Base-by-base conservation (phyloP, 148 eudicot species). In the Suaeda aralocaspica region DNA sequence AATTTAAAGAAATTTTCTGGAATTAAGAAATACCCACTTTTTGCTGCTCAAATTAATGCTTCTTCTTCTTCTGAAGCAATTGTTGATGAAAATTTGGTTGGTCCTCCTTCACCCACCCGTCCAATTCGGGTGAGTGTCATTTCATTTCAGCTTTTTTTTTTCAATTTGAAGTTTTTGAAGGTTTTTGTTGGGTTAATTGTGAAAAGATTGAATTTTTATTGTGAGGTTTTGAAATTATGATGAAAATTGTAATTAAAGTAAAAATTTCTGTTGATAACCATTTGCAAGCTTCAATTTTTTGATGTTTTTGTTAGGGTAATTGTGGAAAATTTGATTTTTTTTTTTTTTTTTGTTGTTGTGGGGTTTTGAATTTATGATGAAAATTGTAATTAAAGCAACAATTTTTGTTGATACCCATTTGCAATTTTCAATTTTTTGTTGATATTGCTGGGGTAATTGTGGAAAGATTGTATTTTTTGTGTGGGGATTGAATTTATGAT, bases 81-180 rank as follows among this genome's bases (percentile, higher is more conserved):
- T 67, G 64, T 77, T 25, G 79, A 81, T 48, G 82, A 60, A 42
- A 69, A 72, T 70, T 22, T 72, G 67, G 79, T 77, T 66, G 84
- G 74, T 66, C 51, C 78, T 0, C 45, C 76, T 49, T 42, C 58
- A 5, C 59, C 57, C 13, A 26, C 72, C 56, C 70, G 68, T n/a
- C 76, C 71, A 42, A 68, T 80, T 77, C 83, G 86, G 90, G 97
- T 92, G 89, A 64, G 92, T 75, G 24, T 69, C 55, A 48, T n/a
- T 36, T 36, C 8, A 8, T 63, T 72, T 59, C 61, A 61, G 6
- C 39, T 76, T 4, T 59, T 16, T 25, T 58, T 29, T 11, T 46
- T 29, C 46, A 9, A 15, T 45, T 26, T 36, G 1, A 42, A 53
- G 30, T 44, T 34, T 60, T 30, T 28, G 29, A 46, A 42, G 67